Conservation (phyloP, 2,329 filamentous ascomycete genomes). For the Apiospora marii region DNA sequence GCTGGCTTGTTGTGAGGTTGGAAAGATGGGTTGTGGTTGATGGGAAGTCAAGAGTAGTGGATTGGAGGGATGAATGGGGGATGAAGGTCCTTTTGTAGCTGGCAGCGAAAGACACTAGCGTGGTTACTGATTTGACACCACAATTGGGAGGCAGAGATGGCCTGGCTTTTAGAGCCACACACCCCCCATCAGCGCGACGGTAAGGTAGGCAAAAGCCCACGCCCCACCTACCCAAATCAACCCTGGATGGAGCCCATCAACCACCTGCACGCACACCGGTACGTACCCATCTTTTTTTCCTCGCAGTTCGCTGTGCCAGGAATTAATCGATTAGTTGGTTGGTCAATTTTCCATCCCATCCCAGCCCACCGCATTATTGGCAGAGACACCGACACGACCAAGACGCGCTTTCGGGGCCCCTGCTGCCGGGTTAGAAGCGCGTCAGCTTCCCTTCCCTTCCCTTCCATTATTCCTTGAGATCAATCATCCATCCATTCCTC, state of each 20-base stretch:
- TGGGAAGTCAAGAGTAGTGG: constrained; percentile 46
- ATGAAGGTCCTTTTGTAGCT: constrained; percentile 69
- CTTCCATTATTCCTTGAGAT: neutral
- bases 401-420: neutral
- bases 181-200: constrained; percentile 10
- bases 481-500: neutral
- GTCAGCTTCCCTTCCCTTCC: constrained; percentile 13
- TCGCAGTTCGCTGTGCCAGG: neutral
- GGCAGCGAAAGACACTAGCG: constrained; percentile 58
- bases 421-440: neutral
- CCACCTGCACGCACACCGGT: neutral
- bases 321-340: neutral
- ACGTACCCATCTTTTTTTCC: neutral
- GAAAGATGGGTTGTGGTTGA: constrained; percentile 39
- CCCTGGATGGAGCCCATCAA: neutral
- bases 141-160: constrained; percentile 7
- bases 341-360: neutral
- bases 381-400: neutral
- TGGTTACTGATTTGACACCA: constrained; percentile 63
- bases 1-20: constrained; percentile 31
- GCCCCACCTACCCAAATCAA: neutral
- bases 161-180: constrained; percentile 11
- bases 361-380: neutral
- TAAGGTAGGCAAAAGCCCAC: neutral
- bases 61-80: constrained; percentile 52